phyloP scores from a whole-genome alignment of 1,284 basidiomycete genomes.

The Cryptococcus floricola region DNA sequence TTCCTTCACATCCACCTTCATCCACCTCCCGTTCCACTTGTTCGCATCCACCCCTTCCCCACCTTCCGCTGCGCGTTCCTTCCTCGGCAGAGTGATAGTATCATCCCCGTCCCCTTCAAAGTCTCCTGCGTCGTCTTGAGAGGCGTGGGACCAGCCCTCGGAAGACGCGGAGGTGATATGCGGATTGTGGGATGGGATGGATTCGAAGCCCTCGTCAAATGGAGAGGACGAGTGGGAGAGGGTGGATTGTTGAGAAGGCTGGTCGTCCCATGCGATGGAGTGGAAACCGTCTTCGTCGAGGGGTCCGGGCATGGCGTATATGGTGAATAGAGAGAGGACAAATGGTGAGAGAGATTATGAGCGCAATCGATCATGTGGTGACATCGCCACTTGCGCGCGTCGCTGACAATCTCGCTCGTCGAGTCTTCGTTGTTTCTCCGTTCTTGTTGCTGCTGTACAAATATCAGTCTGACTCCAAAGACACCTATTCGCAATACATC shows the following conservation, averaged over 20 bases:
- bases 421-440: too few species aligned
- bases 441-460: too few species aligned
- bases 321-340: neutral
- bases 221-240: slow-evolving; percentile 5
- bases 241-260: slow-evolving; percentile 19
- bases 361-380: neutral
- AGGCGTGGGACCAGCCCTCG: neutral
- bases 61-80: slow-evolving; percentile 7
- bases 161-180: neutral
- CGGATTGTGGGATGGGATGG: slow-evolving; percentile 28
- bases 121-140: neutral
- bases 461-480: too few species aligned
- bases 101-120: neutral
- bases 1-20: slow-evolving; percentile 80
- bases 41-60: slow-evolving; percentile 16
- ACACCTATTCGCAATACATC: too few species aligned
- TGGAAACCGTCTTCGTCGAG: slow-evolving; percentile 46
- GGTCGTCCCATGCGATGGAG: slow-evolving; percentile 47
- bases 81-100: neutral
- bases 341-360: neutral
- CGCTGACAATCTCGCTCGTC: too few species aligned
- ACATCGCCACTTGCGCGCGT: too few species aligned
- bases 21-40: slow-evolving; percentile 75
- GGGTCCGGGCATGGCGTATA: neutral
- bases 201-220: slow-evolving; percentile 42